Base-by-base conservation (phyloP, 257 asterid genomes). In the Scutellaria barbata region DNA sequence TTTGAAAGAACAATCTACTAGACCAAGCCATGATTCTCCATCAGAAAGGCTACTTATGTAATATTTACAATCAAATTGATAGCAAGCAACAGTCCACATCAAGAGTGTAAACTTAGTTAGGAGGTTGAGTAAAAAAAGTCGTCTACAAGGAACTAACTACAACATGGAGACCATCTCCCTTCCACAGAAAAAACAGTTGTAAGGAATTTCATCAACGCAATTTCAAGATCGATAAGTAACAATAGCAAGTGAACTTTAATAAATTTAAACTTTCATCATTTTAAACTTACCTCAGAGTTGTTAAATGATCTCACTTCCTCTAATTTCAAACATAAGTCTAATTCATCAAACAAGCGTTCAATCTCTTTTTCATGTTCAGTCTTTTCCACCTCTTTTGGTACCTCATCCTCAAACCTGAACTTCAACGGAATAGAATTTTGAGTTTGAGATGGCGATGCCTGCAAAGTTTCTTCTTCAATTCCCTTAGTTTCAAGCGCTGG, bases 361-460 rank as follows among this genome's bases (percentile, higher is more conserved):
- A 76, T 11, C 77, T 63, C 76, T 5, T 37, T 67, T 9, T 83
- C 90, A 6, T 22, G 6, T 8, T 80, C 86, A 6, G 88, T 76
- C 66, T 80, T 75, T 13, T 76, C 88, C 40, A 18, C 76, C 52
- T 54, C 54, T 63, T 75, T 30, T 18, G 77, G 82, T 13, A 66
- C 65, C 63, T 83, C 89, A 22, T 85, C 85, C 6, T 77, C 82
- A n/a, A 88, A 85, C 40, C 77, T 66, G 66, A 88, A 85, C 72
- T 78, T 88, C 66, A 39, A 17, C 0, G 90, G 84, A 52, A 78
- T 82, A 47, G 60, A 5, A 46, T 8, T 12, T 59, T 45, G 75
- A 37, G 47, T 42, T 45, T 16, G 69, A 40, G 65, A 7, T 18
- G 59, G 40, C 6, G 64, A 40, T 42, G 43, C 35, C 63, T 60